Base-by-base conservation (phyloP, 345 rosid species). In the Arabidopsis arenosa region DNA sequence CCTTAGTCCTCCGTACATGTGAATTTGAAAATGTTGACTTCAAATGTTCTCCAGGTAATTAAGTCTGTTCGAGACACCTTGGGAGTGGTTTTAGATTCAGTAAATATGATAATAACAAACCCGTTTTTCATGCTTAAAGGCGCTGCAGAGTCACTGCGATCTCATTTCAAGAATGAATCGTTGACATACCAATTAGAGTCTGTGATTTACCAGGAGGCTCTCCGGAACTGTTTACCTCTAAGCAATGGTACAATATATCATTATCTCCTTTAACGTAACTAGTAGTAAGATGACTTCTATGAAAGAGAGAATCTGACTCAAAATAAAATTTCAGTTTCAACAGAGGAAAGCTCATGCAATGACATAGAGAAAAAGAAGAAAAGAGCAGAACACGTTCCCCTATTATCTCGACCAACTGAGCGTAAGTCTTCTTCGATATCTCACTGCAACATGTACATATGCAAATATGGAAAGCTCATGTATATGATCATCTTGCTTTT, bases 371-470 rank as follows among this genome's bases (percentile, higher is more conserved):
- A 40, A 47, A 70, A 36, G 39, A 85, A 82, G 79, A 88, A 84
- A 87, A 79, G 66, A 28, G 77, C 82, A 53, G 66, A 88, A 72
- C 96, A 93, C 69, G 72, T 83, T 76, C 88, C 97, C 44, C 77
- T 93, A 32, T 75, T 88, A 80, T 84, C 80, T 43, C 89, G 96
- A 75, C 94, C 90, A 79, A 88, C 94, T 13, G 97, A 91, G 84
- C 96, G 97, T 88, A 85, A 86, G 96, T 86, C 40, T 61, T 49
- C 41, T 40, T 43, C 3, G 13, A 60, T 53, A 2, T 44, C 11
- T 47, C 66, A 28, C 39, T 55, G 51, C 59, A 70, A 77, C 14
- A 70, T 63, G 45, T 37, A 55, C 43, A n/a, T 0, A 49, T 58
- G 26, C 62, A 53, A 76, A 23, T 14, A 40, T 57, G 39, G 39